Evolutionary conservation across 2,329 filamentous ascomycete genomes (phyloP).

Genomic region (Pyrenophora seminiperda): DNA sequence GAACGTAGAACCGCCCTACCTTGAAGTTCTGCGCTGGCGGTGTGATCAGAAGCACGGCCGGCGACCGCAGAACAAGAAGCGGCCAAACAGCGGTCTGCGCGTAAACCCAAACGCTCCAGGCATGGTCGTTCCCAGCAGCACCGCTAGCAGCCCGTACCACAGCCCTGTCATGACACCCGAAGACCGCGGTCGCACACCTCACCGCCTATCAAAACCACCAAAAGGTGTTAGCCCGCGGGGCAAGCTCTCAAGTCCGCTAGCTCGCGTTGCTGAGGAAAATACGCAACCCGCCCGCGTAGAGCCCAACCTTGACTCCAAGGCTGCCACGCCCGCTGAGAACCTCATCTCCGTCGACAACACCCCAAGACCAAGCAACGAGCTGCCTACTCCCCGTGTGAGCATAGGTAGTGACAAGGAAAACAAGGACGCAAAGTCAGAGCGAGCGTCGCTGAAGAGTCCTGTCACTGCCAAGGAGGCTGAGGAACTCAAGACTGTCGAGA

Average conservation of each 20-base stretch:
- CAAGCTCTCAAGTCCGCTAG: slow-evolving; percentile 73
- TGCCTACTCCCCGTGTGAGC: slow-evolving; percentile 37
- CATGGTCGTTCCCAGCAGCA: slow-evolving; percentile 52
- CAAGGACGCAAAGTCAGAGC: slow-evolving; percentile 28
- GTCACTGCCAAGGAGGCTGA: slow-evolving; percentile 28
- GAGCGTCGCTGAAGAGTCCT: slow-evolving; percentile 37
- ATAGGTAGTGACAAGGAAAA: slow-evolving; percentile 49
- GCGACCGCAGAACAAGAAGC: slow-evolving; percentile 55
- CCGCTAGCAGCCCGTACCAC: slow-evolving; percentile 64
- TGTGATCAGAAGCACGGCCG: slow-evolving; percentile 92
- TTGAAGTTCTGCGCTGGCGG: slow-evolving; percentile 94
- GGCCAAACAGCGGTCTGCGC: slow-evolving; percentile 54
- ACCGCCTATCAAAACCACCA: slow-evolving; percentile 67
- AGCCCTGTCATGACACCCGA: slow-evolving; percentile 64
- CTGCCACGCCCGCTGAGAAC: slow-evolving; percentile 42
- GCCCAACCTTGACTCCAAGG: slow-evolving; percentile 42
- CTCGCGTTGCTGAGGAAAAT: slow-evolving; percentile 73
- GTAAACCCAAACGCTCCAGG: slow-evolving; percentile 59
- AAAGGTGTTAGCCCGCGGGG: slow-evolving; percentile 65
- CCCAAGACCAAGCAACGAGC: slow-evolving; percentile 48
- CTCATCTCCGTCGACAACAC: slow-evolving; percentile 52
- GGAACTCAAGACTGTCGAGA: slow-evolving; percentile 58
- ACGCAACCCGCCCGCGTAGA: slow-evolving; percentile 48
- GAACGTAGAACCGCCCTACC: slow-evolving; percentile 88
- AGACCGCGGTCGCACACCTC: slow-evolving; percentile 71